These are phyloP conservation scores for Psilocybe cyanescens DNA, from an alignment of 768 basidiomycete species.

Conservation along the genomic window DNA sequence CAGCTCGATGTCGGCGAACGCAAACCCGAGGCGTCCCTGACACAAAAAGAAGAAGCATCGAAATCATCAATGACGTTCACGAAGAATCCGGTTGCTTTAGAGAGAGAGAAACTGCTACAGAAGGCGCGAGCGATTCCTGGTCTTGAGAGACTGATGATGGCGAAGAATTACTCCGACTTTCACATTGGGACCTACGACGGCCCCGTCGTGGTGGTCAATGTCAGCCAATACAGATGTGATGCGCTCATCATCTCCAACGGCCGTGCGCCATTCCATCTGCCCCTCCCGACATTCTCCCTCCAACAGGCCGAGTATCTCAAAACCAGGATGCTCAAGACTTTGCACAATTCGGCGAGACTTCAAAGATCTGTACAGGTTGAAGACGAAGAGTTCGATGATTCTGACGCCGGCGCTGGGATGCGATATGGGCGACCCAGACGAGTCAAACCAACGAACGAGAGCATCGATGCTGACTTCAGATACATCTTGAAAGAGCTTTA, in stretches of 20 bases:
- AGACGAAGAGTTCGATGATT: neutral
- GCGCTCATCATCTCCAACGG: conserved; percentile 30
- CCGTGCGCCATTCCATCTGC: conserved; percentile 10
- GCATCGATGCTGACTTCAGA: conserved; percentile 1
- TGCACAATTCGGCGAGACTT: conserved; percentile 2
- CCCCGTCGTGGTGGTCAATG: conserved; percentile 41
- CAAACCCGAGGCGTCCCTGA: neutral
- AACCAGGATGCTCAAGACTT: neutral
- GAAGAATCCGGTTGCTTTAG: neutral
- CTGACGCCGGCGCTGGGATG: neutral
- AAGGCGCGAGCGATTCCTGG: conserved; percentile 17
- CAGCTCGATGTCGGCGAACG: conserved; percentile 2
- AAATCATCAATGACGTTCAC: neutral
- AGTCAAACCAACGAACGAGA: neutral
- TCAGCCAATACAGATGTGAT: conserved; percentile 35
- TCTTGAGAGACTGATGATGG: conserved; percentile 30
- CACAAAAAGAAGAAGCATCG: neutral
- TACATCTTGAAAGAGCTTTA: conserved; percentile 12
- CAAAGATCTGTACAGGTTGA: neutral
- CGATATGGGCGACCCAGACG: conserved; percentile 16
- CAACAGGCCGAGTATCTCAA: conserved; percentile 9
- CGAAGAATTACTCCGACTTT: conserved; percentile 20
- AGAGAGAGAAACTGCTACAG: conserved; percentile 8
- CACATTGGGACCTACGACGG: conserved; percentile 26
- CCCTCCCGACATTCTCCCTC: conserved; percentile 13